Percentiles rank a stretch among this genome's conserved stretches.
These are phyloP conservation scores for Penicillium argentinense DNA, from an alignment of 495 filamentous ascomycete species.

Conservation along the genomic window DNA sequence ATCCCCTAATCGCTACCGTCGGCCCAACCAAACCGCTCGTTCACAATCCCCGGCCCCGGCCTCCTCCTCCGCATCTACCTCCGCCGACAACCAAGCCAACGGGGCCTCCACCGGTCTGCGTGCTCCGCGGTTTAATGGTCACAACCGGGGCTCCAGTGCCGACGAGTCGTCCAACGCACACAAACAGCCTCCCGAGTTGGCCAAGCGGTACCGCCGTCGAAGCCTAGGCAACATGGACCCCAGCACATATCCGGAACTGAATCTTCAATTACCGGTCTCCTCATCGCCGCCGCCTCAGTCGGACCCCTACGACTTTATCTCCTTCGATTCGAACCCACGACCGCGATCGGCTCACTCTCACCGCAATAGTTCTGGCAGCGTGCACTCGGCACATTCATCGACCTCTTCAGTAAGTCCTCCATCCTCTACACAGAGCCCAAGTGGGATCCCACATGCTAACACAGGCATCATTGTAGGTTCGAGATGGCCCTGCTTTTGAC, in stretches of 20 bases:
- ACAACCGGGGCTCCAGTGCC: constrained; percentile 48
- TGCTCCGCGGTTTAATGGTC: constrained; percentile 20
- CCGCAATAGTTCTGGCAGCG: constrained; percentile 58
- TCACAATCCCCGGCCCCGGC: constrained; percentile 43
- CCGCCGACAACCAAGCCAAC: constrained; percentile 25
- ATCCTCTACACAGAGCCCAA: too few relatives aligned
- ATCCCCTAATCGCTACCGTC: constrained; percentile 67
- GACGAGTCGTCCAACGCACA: constrained; percentile 52
- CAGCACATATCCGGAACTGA: constrained; percentile 38
- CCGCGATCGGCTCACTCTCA: constrained; percentile 59
- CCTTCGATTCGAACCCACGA: constrained; percentile 35
- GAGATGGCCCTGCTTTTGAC: constrained; percentile 14
- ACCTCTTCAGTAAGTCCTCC: constrained; percentile 63
- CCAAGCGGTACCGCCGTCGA: constrained; percentile 75
- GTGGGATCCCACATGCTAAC: too few relatives aligned
- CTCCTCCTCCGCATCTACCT: constrained; percentile 11
- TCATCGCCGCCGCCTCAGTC: constrained; percentile 26
- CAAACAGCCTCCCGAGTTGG: constrained; percentile 54
- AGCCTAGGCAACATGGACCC: constrained; percentile 82
- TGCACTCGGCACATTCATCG: constrained; percentile 47
- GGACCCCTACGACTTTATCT: constrained; percentile 33
- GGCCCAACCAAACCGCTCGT: constrained; percentile 49
- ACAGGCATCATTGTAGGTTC: constrained; percentile 22
- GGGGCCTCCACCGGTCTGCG: constrained; percentile 4
- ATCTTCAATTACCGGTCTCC: constrained; percentile 32